These are phyloP conservation scores for Naganishia antarctica DNA, from an alignment of 768 basidiomycete species.

Conservation along the genomic window DNA sequence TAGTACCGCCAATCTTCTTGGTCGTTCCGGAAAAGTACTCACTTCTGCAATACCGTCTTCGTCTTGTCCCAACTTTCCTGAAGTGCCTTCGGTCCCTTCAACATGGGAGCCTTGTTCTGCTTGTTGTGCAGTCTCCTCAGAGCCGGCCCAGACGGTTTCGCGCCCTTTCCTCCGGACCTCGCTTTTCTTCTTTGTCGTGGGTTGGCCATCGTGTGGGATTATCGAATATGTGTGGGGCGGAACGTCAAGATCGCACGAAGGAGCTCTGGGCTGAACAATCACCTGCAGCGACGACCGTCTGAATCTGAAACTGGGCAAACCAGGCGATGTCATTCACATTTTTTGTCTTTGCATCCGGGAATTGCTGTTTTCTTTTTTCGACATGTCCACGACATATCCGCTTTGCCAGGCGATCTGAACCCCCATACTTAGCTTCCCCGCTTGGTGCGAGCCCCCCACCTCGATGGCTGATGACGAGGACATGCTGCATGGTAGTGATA, in stretches of 20 bases:
- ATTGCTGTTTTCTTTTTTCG: not conserved
- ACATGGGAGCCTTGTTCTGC: slow-evolving; percentile 66
- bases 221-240: too few species aligned
- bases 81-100: slow-evolving; percentile 73
- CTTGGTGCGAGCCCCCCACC: not conserved
- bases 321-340: not conserved
- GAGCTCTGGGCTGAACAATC: too few species aligned
- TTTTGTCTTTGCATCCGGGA: slow-evolving; percentile 6
- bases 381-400: too few species aligned
- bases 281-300: too few species aligned
- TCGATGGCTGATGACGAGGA: slow-evolving; percentile 9
- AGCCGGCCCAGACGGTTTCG: slow-evolving; percentile 59
- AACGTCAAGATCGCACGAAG: not conserved
- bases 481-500: not conserved
- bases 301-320: too few species aligned
- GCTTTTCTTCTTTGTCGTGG: slow-evolving; percentile 86
- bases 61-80: slow-evolving; percentile 80
- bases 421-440: too few species aligned
- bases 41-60: slow-evolving; percentile 92
- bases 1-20: not conserved
- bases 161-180: slow-evolving; percentile 68
- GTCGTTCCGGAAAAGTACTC: slow-evolving; percentile 40
- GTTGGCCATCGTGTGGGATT: slow-evolving; percentile 66
- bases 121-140: slow-evolving; percentile 63
- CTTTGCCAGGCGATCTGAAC: too few species aligned